phyloP scores from a whole-genome alignment of 148 eudicot genomes.

The Silene uniflora region DNA sequence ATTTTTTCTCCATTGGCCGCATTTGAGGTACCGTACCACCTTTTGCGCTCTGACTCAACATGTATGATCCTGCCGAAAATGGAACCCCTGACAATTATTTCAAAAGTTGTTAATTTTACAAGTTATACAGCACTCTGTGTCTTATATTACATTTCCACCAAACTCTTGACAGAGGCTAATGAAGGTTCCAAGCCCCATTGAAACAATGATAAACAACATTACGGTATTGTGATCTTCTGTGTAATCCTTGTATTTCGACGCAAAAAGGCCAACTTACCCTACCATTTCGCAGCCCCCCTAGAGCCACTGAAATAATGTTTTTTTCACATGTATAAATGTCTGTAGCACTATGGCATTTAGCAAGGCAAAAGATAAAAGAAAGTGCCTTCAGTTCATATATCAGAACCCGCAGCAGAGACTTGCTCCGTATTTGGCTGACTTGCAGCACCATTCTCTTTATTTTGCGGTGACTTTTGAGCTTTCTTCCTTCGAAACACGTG shows the following conservation, averaged over 20 bases:
- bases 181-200: too few relatives aligned
- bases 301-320: too few relatives aligned
- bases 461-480: constrained; percentile 32
- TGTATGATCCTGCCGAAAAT: neutral
- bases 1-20: neutral
- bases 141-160: neutral
- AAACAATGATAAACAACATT: neutral
- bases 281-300: too few relatives aligned
- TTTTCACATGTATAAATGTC: neutral
- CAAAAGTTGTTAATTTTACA: neutral
- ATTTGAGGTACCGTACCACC: neutral
- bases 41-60: neutral
- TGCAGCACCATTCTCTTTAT: constrained; percentile 43
- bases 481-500: constrained; percentile 63
- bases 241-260: too few relatives aligned
- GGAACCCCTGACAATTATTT: constrained; percentile 3
- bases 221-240: neutral
- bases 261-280: too few relatives aligned
- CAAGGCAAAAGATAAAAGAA: neutral
- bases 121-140: neutral
- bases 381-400: constrained; percentile 14
- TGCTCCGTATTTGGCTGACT: constrained; percentile 27
- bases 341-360: neutral
- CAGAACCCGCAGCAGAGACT: constrained; percentile 28
- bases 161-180: too few relatives aligned